A percentile compares a stretch with the other conserved stretches of the same genome.
Conservation (phyloP, 164 flowering plant species). For the Tetracentron sinense region DNA sequence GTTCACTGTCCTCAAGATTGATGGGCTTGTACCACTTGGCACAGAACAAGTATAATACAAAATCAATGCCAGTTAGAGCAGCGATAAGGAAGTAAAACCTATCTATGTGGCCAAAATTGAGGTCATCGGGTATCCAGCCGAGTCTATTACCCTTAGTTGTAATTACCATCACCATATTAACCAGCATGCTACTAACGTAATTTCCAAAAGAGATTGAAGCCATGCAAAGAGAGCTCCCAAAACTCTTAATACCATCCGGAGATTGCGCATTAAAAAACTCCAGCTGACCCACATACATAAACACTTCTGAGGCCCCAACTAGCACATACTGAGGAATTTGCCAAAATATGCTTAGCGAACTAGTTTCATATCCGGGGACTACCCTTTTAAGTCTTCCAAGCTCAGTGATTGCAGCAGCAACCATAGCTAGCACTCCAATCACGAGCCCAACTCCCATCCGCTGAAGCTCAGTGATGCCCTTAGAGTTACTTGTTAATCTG, state of each 20-base stretch:
- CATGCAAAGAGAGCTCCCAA: constrained; percentile 93
- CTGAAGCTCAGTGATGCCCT: constrained; percentile 48
- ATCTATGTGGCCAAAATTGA: constrained; percentile 74
- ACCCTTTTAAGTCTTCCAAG: constrained; percentile 21
- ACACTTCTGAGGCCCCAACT: constrained; percentile 85
- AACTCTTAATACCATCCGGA: constrained; percentile 86
- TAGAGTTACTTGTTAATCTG: constrained; percentile 45
- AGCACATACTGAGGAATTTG: constrained; percentile 36
- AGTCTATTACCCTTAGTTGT: constrained; percentile 40
- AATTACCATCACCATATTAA: constrained; percentile 60
- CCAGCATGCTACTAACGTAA: constrained; percentile 69
- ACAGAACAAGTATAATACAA: constrained; percentile 50
- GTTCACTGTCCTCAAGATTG: constrained; percentile 17
- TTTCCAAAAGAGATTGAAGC: constrained; percentile 90
- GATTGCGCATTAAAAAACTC: constrained; percentile 89
- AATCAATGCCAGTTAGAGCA: constrained; percentile 44
- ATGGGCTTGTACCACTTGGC: constrained; percentile 68
- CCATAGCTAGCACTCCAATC: constrained; percentile 33
- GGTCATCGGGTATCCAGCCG: constrained; percentile 81
- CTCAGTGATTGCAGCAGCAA: constrained; percentile 33
- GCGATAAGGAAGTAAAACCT: constrained; percentile 78
- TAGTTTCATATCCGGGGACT: constrained; percentile 1
- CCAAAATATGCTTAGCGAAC: constrained; percentile 30
- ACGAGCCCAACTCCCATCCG: constrained; percentile 37
- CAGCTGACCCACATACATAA: constrained; percentile 84